Percentiles rank a stretch among this genome's conserved stretches.
Evolutionary conservation across 1,139 yeast species (phyloP).

Genomic region (Zhuliangozyma parablackwelliae): DNA sequence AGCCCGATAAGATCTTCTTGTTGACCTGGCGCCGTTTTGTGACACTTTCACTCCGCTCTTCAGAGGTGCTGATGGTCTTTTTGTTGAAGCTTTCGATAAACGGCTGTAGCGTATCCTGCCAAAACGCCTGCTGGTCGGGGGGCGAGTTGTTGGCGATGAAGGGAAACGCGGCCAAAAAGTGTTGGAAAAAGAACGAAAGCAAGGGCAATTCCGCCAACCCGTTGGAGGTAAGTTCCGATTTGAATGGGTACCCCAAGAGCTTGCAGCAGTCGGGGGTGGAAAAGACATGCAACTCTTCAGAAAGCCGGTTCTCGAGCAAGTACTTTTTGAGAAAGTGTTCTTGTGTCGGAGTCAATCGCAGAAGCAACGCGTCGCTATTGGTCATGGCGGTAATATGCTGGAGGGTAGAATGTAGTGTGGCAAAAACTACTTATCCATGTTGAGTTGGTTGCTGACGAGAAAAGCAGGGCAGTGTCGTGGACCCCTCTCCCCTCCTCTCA

Average conservation of each 20-base stretch:
- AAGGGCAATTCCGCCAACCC: slow-evolving; percentile 51
- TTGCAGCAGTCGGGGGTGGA: slow-evolving; percentile 58
- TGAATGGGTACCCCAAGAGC: slow-evolving; percentile 72
- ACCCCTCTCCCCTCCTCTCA: no score
- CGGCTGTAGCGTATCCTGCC: slow-evolving; percentile 76
- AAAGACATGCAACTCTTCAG: slow-evolving; percentile 55
- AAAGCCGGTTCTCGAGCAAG: slow-evolving; percentile 57
- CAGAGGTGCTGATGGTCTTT: slow-evolving; percentile 61
- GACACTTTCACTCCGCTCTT: slow-evolving; percentile 65
- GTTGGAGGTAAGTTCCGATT: slow-evolving; percentile 9
- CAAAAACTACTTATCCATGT: no score
- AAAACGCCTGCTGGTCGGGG: slow-evolving; percentile 54
- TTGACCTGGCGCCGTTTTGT: slow-evolving; percentile 69
- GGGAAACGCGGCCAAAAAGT: slow-evolving; percentile 68
- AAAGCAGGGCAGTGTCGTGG: no score
- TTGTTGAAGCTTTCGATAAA: slow-evolving; percentile 74
- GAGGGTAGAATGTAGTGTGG: no score
- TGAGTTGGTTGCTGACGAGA: no score
- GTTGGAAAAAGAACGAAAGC: slow-evolving; percentile 57
- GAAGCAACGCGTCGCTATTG: background rate
- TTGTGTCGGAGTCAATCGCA: slow-evolving; percentile 46
- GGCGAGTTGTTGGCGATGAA: slow-evolving; percentile 49
- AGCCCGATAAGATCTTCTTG: slow-evolving; percentile 53
- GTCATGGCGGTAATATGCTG: no score
- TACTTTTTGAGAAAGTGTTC: slow-evolving; percentile 87